A percentile compares a stretch with the other conserved stretches of the same genome.
Conservation (phyloP, 768 basidiomycete species). For the Gelatoporia subvermispora region DNA sequence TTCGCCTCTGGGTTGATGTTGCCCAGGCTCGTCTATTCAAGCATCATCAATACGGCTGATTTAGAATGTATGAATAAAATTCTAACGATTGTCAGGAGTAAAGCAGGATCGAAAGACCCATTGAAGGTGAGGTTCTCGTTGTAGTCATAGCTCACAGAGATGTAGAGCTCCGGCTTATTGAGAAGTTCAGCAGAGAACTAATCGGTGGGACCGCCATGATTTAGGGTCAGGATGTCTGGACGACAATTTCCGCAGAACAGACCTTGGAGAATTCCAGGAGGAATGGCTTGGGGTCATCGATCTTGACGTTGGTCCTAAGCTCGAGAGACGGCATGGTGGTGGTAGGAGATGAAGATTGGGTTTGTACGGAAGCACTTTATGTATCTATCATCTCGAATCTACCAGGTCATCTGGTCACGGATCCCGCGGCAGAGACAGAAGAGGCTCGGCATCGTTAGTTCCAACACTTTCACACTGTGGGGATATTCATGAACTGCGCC, state of each 20-base stretch:
- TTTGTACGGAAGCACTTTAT: too few species aligned
- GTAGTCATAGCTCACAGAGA: conserved; percentile 50
- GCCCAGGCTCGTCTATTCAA: conserved; percentile 49
- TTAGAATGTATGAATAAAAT: background rate
- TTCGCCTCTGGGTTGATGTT: conserved; percentile 46
- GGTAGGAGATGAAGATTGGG: too few species aligned
- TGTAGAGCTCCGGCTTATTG: conserved; percentile 49
- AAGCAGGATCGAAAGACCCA: conserved; percentile 64
- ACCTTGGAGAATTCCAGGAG: conserved; percentile 56
- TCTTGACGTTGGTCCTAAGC: conserved; percentile 36
- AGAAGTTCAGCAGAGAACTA: conserved; percentile 52
- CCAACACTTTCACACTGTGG: too few species aligned
- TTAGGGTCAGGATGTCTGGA: background rate
- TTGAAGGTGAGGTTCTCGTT: conserved; percentile 57
- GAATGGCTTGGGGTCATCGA: conserved; percentile 31
- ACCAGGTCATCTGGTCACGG: too few species aligned
- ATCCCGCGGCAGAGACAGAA: too few species aligned
- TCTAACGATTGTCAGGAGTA: conserved; percentile 55
- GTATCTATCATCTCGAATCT: too few species aligned
- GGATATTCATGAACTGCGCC: too few species aligned
- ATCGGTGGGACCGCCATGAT: too few species aligned
- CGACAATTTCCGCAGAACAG: background rate
- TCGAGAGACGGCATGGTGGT: background rate
- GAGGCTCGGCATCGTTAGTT: too few species aligned
- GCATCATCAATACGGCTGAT: background rate